phyloP scores from a whole-genome alignment of 1,284 basidiomycete genomes.

The Schizophyllum amplum region DNA sequence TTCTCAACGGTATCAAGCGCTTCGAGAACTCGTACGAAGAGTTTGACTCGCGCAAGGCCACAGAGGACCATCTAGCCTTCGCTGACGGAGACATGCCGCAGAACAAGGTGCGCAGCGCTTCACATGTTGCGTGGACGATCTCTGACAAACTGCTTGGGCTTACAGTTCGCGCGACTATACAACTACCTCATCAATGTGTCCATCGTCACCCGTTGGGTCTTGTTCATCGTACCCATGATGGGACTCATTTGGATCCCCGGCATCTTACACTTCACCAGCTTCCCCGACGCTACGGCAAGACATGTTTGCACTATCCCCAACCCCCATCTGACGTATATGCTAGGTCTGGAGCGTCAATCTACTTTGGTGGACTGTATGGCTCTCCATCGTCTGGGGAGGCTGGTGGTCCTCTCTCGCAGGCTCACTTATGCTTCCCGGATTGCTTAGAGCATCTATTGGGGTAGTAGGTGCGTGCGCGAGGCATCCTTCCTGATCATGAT shows the following conservation, averaged over 20 bases:
- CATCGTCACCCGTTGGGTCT: slow-evolving; percentile 73
- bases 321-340: neutral
- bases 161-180: slow-evolving; percentile 51
- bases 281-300: slow-evolving; percentile 30
- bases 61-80: slow-evolving; percentile 43
- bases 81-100: slow-evolving; percentile 59
- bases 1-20: slow-evolving; percentile 43
- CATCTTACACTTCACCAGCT: slow-evolving; percentile 62
- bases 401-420: slow-evolving; percentile 78
- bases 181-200: slow-evolving; percentile 72
- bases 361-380: slow-evolving; percentile 86
- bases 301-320: slow-evolving; percentile 29
- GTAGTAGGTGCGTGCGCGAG: neutral
- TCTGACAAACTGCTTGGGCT: neutral
- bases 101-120: slow-evolving; percentile 32
- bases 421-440: slow-evolving; percentile 22
- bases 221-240: slow-evolving; percentile 72
- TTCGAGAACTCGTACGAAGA: slow-evolving; percentile 51
- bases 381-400: slow-evolving; percentile 70
- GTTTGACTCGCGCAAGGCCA: slow-evolving; percentile 50
- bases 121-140: neutral
- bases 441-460: neutral
- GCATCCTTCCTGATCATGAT: neutral
- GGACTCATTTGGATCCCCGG: slow-evolving; percentile 70
- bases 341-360: slow-evolving; percentile 56